Conservation (phyloP, 768 basidiomycete species). For the Crassisporium funariophilum region DNA sequence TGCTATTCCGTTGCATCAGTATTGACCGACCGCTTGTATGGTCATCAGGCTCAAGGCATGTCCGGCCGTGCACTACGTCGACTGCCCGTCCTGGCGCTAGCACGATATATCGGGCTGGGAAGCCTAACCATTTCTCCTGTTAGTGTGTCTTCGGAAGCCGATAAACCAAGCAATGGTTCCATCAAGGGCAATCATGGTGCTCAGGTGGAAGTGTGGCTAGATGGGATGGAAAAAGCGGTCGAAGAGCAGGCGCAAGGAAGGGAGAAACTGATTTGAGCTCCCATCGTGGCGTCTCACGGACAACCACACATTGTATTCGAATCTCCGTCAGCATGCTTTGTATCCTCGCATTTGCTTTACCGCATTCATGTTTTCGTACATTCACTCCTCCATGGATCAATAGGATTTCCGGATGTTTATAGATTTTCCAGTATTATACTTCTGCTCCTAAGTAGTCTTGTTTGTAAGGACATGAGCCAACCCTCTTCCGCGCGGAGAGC, state of each 20-base stretch:
- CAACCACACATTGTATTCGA: too few species aligned
- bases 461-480: too few species aligned
- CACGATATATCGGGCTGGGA: constrained; percentile 73
- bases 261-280: constrained; percentile 42
- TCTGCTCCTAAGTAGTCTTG: too few species aligned
- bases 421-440: too few species aligned
- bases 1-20: not conserved
- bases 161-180: not conserved
- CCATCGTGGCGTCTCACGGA: too few species aligned
- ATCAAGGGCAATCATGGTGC: constrained; percentile 26
- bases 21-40: not conserved
- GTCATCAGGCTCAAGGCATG: constrained; percentile 68
- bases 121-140: constrained; percentile 19
- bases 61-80: constrained; percentile 91
- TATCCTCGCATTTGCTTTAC: not conserved
- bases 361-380: too few species aligned
- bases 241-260: constrained; percentile 55
- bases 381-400: too few species aligned
- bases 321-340: too few species aligned
- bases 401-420: too few species aligned
- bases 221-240: constrained; percentile 82
- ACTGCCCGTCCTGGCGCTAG: constrained; percentile 92
- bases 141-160: constrained; percentile 2
- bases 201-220: constrained; percentile 73
- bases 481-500: too few species aligned